phyloP scores from a whole-genome alignment of 1,139 yeast species.

The Nakaseomyces delphensis region DNA sequence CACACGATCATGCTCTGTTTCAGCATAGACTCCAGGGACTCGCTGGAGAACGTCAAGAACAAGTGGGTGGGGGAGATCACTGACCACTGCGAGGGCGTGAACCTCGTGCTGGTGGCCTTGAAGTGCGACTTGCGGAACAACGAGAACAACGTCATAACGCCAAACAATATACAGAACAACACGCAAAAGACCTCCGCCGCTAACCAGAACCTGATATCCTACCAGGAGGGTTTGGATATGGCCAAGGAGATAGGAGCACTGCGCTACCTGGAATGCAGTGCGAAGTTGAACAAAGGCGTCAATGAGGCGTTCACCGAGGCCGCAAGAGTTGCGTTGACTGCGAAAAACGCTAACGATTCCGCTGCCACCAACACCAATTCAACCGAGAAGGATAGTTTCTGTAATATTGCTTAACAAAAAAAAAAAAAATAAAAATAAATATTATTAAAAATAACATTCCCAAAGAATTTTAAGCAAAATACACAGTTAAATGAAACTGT shows the following conservation, averaged over 20 bases:
- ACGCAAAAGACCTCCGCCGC: too few relatives aligned
- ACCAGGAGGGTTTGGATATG: slow-evolving; percentile 76
- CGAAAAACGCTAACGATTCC: slow-evolving; percentile 1
- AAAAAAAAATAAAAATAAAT: slow-evolving; percentile 16
- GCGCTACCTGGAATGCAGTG: slow-evolving; percentile 85
- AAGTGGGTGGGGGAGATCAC: slow-evolving; percentile 97
- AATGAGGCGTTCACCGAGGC: slow-evolving; percentile 97
- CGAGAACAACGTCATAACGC: slow-evolving; percentile 29
- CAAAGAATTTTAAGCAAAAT: too few relatives aligned
- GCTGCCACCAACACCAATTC: background rate
- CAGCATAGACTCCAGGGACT: slow-evolving; percentile 88
- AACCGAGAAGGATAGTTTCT: slow-evolving; percentile 4
- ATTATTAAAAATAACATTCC: background rate
- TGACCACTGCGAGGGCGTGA: slow-evolving; percentile 95
- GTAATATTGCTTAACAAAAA: background rate
- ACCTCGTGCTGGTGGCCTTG: slow-evolving; percentile 83
- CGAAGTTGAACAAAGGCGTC: slow-evolving; percentile 88
- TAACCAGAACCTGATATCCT: slow-evolving; percentile 50
- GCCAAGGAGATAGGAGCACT: slow-evolving; percentile 83
- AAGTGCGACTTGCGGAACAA: slow-evolving; percentile 81
- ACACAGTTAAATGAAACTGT: too few relatives aligned
- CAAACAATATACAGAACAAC: slow-evolving; percentile 21
- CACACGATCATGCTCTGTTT: slow-evolving; percentile 96
- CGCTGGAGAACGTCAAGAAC: slow-evolving; percentile 86
- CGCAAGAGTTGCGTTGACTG: slow-evolving; percentile 89